Evolutionary conservation across 2,329 filamentous ascomycete genomes (phyloP).

Genomic region (Aspergillus pseudonomiae): DNA sequence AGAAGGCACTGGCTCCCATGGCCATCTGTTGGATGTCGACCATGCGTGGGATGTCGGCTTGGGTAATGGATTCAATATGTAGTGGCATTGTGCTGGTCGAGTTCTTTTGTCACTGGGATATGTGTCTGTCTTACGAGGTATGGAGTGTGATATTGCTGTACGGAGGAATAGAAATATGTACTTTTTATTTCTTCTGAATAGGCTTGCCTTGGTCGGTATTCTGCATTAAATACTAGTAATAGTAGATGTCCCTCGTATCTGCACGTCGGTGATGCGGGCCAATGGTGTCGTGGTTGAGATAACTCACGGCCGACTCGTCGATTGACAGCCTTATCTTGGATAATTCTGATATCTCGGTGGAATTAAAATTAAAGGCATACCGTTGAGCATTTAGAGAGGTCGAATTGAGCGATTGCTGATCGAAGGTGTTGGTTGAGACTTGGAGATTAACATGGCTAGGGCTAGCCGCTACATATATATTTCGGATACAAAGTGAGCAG

Average conservation of each 20-base stretch:
- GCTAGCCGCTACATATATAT: too few species aligned
- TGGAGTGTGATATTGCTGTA: not conserved
- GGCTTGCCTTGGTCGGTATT: not conserved
- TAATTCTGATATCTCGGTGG: not conserved
- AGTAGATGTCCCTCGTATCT: not conserved
- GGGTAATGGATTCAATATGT: not conserved
- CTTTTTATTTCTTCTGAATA: not conserved
- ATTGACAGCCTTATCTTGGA: not conserved
- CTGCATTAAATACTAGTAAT: not conserved
- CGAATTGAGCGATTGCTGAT: too few species aligned
- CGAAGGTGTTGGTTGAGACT: too few species aligned
- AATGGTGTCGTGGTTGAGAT: not conserved
- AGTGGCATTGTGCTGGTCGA: not conserved
- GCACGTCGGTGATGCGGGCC: not conserved
- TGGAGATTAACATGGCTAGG: too few species aligned
- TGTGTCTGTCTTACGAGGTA: not conserved
- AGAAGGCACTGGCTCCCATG: not conserved
- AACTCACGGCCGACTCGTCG: not conserved
- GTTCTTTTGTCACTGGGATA: fast-evolving
- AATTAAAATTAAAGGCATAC: too few species aligned
- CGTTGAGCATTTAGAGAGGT: fast-evolving
- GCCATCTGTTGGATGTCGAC: slow-evolving; percentile 1
- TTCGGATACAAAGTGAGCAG: fast-evolving
- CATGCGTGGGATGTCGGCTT: not conserved
- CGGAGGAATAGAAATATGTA: not conserved